Conservation (phyloP, 257 asterid species). For the Solanum dulcamara region DNA sequence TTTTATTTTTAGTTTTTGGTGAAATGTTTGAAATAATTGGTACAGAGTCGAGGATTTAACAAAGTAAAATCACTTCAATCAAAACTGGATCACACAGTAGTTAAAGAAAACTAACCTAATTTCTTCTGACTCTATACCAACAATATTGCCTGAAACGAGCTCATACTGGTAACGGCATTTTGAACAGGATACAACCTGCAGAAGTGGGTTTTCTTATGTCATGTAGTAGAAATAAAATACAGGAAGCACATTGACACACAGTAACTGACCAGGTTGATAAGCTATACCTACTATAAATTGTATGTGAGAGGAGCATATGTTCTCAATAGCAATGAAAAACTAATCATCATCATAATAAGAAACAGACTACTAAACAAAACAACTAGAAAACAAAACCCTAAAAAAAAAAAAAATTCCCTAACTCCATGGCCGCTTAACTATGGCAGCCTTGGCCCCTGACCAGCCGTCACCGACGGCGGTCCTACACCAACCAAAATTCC, state of each 20-base stretch:
- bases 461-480: too few species aligned
- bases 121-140: conserved; percentile 79
- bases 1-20: too few species aligned
- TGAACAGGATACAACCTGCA: conserved; percentile 83
- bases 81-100: not conserved
- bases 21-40: not conserved
- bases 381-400: too few species aligned
- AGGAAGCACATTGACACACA: not conserved
- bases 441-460: too few species aligned
- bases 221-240: not conserved
- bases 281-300: not conserved
- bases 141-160: conserved; percentile 74
- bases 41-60: not conserved
- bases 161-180: conserved; percentile 90
- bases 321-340: not conserved
- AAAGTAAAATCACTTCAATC: not conserved
- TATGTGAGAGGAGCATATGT: not conserved
- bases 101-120: conserved; percentile 40
- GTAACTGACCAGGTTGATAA: not conserved
- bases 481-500: too few species aligned
- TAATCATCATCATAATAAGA: not conserved
- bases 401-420: too few species aligned
- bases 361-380: not conserved
- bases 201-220: not conserved
- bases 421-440: too few species aligned